A percentile compares a stretch with the other conserved stretches of the same genome.
phyloP scores from a whole-genome alignment of 2,329 filamentous ascomycete species.

The Coniella vitis region DNA sequence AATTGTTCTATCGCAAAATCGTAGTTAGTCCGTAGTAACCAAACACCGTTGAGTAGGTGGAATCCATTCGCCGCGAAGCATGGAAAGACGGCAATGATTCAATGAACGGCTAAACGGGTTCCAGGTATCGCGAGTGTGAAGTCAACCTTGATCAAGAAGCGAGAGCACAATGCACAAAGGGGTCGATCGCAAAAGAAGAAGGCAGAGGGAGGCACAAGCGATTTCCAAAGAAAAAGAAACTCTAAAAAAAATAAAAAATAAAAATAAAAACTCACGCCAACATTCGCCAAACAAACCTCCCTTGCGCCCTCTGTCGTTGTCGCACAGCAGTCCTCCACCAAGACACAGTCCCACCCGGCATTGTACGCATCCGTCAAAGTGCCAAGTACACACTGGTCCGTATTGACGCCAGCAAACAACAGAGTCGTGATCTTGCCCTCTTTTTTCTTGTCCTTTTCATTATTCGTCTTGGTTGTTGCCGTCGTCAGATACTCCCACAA shows the following conservation, averaged over 20 bases:
- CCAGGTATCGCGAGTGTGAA: too few relatives aligned
- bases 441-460: conserved; percentile 22
- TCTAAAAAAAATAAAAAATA: not conserved
- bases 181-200: too few relatives aligned
- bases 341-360: conserved; percentile 48
- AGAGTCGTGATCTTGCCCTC: conserved; percentile 35
- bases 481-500: conserved; percentile 33
- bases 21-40: not conserved
- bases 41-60: too few relatives aligned
- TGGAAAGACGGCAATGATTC: too few relatives aligned
- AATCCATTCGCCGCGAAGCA: too few relatives aligned
- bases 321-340: conserved; percentile 48
- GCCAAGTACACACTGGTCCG: conserved; percentile 53
- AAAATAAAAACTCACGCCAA: conserved; percentile 25
- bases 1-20: conserved; percentile 10
- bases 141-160: too few relatives aligned
- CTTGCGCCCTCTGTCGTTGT: conserved; percentile 37
- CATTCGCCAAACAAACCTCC: conserved; percentile 29
- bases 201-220: too few relatives aligned
- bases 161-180: too few relatives aligned
- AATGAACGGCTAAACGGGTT: too few relatives aligned
- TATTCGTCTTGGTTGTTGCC: too few relatives aligned
- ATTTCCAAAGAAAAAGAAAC: too few relatives aligned
- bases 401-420: conserved; percentile 53
- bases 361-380: conserved; percentile 49